Conservation (phyloP, 192 early-diverging fungal species). For the Allomyces arbusculus region DNA sequence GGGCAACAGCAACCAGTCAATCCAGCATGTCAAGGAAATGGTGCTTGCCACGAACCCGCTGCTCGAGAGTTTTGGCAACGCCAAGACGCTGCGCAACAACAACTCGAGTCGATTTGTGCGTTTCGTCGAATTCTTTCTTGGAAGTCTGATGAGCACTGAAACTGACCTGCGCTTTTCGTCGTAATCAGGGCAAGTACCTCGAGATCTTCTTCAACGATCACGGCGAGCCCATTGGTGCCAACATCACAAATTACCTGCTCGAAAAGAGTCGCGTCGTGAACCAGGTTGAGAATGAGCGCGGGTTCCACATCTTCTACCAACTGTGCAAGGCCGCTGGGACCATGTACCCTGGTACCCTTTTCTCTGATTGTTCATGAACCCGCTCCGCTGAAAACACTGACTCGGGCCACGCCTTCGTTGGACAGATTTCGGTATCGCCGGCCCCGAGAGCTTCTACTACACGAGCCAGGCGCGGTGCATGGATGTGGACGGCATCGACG, state of each 20-base stretch:
- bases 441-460: constrained; percentile 57
- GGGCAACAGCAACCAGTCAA: constrained; percentile 45
- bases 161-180: background rate
- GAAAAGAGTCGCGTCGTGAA: constrained; percentile 94
- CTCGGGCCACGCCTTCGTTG: background rate
- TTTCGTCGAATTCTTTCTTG: background rate
- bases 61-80: constrained; percentile 95
- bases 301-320: constrained; percentile 97
- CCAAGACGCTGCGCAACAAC: constrained; percentile 95
- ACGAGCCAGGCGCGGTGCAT: constrained; percentile 52
- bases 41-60: constrained; percentile 97
- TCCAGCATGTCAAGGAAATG: constrained; percentile 92
- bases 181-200: constrained; percentile 77
- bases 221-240: constrained; percentile 86
- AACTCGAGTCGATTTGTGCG: constrained; percentile 90
- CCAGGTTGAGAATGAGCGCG: constrained; percentile 81
- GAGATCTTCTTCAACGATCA: constrained; percentile 90
- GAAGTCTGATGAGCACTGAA: background rate
- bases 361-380: too few relatives aligned
- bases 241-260: constrained; percentile 92
- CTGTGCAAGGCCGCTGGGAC: constrained; percentile 52
- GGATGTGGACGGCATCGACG: constrained; percentile 82
- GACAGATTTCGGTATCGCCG: constrained; percentile 46
- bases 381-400: too few relatives aligned
- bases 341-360: too few relatives aligned